phyloP scores from a whole-genome alignment of 345 rosid genomes.

The Eutrema yunnanense region DNA sequence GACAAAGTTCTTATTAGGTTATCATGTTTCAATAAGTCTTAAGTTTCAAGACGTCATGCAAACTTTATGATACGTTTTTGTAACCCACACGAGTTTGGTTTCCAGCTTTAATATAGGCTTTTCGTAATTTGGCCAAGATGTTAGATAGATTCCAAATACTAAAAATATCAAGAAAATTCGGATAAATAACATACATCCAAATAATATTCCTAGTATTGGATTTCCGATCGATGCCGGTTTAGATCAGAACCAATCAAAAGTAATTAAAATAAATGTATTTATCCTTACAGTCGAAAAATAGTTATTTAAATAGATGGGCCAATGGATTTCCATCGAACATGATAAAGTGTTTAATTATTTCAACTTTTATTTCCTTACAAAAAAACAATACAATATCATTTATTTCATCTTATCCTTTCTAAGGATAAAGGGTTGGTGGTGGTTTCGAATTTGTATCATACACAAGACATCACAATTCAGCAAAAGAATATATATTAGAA shows the following conservation, averaged over 20 bases:
- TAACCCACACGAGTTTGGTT: constrained; percentile 1
- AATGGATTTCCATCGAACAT: not conserved
- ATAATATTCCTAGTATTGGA: not conserved
- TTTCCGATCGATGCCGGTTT: not conserved
- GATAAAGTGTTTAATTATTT: constrained; percentile 1
- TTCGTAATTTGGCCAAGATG: not conserved
- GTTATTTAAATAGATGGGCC: not conserved
- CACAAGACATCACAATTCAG: not conserved
- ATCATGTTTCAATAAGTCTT: not conserved
- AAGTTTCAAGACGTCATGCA: constrained; percentile 15
- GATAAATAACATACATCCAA: not conserved
- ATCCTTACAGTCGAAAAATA: not conserved
- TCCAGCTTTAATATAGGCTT: not conserved
- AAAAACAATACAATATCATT: not conserved
- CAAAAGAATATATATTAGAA: not conserved
- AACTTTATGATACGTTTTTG: constrained; percentile 4
- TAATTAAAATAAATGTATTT: not conserved
- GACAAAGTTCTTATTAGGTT: not conserved
- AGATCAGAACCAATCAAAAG: constrained; percentile 1
- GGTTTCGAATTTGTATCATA: constrained; percentile 6
- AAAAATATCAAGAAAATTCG: not conserved
- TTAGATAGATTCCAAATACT: not conserved
- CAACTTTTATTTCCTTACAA: not conserved
- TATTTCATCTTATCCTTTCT: constrained; percentile 16
- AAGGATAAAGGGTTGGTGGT: constrained; percentile 13